A percentile compares a stretch with the other conserved stretches of the same genome.
Conservation (phyloP, 129 eudicot genomes). For the Pulicaria dysenterica region DNA sequence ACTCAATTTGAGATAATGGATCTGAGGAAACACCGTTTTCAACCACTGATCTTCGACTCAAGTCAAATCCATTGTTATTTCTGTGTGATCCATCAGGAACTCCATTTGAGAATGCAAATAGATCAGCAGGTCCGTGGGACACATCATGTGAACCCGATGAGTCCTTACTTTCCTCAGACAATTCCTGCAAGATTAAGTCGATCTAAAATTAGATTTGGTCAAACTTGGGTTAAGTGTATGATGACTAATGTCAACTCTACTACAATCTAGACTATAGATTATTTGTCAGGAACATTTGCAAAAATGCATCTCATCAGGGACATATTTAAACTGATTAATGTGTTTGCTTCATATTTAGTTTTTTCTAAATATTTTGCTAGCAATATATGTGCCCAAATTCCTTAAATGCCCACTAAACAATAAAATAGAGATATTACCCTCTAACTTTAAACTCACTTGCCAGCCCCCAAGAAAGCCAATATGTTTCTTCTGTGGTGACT, state of each 20-base stretch:
- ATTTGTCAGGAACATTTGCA: slow-evolving; percentile 24
- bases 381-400: slow-evolving; percentile 5
- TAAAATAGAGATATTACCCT: not conserved
- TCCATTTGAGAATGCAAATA: slow-evolving; percentile 45
- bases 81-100: slow-evolving; percentile 33
- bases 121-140: slow-evolving; percentile 41
- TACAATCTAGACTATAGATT: not conserved
- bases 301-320: slow-evolving; percentile 11
- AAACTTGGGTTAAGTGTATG: slow-evolving; percentile 19
- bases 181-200: slow-evolving; percentile 37
- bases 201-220: slow-evolving; percentile 6
- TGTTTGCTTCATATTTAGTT: not conserved
- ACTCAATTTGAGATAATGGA: slow-evolving; percentile 32
- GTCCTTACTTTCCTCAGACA: slow-evolving; percentile 27
- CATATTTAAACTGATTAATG: slow-evolving; percentile 2
- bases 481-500: not conserved
- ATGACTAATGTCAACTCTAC: slow-evolving; percentile 6
- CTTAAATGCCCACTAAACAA: not conserved
- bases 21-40: slow-evolving; percentile 36
- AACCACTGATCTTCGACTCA: slow-evolving; percentile 35
- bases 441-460: slow-evolving; percentile 10
- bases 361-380: slow-evolving; percentile 19
- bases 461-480: slow-evolving; percentile 22
- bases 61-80: slow-evolving; percentile 39
- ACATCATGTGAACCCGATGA: slow-evolving; percentile 37